Evolutionary conservation across 164 flowering plant genomes (phyloP), one percentile per base, ranked within the genome.

Genomic region (Vitis labrusca): DNA sequence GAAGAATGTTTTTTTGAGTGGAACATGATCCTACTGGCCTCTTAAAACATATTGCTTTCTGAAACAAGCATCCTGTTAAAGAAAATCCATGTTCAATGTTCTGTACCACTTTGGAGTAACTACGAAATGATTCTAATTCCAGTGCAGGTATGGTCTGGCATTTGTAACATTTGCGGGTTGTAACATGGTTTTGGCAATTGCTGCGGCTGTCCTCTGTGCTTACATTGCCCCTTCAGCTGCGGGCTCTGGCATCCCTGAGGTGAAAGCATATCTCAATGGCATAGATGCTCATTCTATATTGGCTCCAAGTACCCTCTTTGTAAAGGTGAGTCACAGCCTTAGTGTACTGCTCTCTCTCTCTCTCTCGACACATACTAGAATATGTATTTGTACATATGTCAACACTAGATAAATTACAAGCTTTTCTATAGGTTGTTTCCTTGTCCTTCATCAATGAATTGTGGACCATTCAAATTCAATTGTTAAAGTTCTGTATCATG

Each of bases 141-240:
- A 79, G 74, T 79, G 83, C 89, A 92, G 98, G 82, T 90, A 80
- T 76, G 73, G 61, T 68, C 64, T 54, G 80, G 98, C 93, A 51
- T 94, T 94, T 84, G 76, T 67, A 4, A 66, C 80, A 29, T 86
- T 61, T 74, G 87, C 86, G 48, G 90, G 90, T 63, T 77, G 83
- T 60, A 94, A 94, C 70, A 5, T 90, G 72, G 72, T 77, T 59
- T 75, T 94, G 68, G 93, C 94, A 8, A 54, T 73, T 57, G 77
- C 76, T 68, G 94, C 99, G 71, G 91, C 86, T 13, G 76, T 73
- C 10, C 84, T 94, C 1, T 88, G 94, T 77, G 97, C 95, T 59
- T 91, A 77, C 69, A 73, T 94, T 75, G 99, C 98, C 60, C 99
- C 99, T 61, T 91, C 98, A 14, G 99, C 99, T 32, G 97, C 97